Evolutionary conservation across 176 grass and related monocot species (phyloP).

Genomic region (Rhynchospora tenuis): DNA sequence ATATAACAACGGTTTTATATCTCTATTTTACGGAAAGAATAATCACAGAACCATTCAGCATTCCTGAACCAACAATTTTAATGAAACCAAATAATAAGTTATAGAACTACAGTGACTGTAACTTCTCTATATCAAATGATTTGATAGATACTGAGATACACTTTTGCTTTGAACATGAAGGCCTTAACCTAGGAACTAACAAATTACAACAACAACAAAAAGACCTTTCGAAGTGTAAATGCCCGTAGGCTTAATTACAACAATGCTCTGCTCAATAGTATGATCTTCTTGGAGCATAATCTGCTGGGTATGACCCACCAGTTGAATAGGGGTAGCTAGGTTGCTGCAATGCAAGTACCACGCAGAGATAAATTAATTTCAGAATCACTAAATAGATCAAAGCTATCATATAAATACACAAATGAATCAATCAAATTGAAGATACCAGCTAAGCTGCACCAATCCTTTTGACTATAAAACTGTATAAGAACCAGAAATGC

Average conservation of each 20-base stretch:
- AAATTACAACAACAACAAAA: not conserved
- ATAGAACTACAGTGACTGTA: not conserved
- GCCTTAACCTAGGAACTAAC: not conserved
- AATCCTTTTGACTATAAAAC: too few species aligned
- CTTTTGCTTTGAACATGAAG: not conserved
- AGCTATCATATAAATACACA: not conserved
- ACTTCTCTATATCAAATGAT: not conserved
- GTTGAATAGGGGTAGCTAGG: not conserved
- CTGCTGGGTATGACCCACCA: not conserved
- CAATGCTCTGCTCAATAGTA: constrained; percentile 5
- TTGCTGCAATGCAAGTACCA: constrained; percentile 1
- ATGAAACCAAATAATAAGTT: not conserved
- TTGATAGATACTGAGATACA: not conserved
- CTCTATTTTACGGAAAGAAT: too few species aligned
- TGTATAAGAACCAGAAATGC: too few species aligned
- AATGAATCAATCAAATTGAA: not conserved
- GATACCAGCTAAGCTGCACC: too few species aligned
- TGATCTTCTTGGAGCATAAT: constrained; percentile 19
- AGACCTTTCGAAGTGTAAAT: too few species aligned
- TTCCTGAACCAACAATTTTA: not conserved
- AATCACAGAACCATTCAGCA: not conserved
- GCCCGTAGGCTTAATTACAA: not conserved
- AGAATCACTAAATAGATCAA: constrained; percentile 1
- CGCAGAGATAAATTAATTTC: not conserved
- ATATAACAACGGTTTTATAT: too few species aligned